phyloP scores from a whole-genome alignment of 2,329 filamentous ascomycete species.

The Cadophora gregata region DNA sequence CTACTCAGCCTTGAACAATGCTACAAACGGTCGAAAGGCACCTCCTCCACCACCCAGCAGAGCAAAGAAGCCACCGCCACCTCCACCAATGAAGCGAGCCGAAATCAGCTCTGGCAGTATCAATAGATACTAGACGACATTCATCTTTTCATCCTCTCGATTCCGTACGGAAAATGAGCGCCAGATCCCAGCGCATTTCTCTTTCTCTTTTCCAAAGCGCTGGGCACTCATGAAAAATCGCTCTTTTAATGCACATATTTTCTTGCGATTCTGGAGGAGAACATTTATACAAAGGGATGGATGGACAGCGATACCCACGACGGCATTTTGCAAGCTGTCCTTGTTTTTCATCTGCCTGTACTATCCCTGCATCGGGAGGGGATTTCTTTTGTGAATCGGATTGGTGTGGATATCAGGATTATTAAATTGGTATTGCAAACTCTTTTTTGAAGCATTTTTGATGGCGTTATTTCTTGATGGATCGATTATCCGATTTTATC shows the following conservation, averaged over 20 bases:
- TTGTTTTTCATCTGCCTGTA: background rate
- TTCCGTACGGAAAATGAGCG: background rate
- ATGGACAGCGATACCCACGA: slow-evolving; percentile 22
- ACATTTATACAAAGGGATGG: background rate
- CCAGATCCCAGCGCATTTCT: background rate
- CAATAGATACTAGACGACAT: slow-evolving; percentile 30
- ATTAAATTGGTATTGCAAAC: slow-evolving; percentile 10
- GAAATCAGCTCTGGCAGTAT: slow-evolving; percentile 39
- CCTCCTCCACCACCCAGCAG: slow-evolving; percentile 67
- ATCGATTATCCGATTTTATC: background rate
- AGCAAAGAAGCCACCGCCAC: slow-evolving; percentile 70
- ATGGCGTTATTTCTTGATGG: background rate
- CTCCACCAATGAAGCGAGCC: slow-evolving; percentile 66
- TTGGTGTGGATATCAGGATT: background rate
- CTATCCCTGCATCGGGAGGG: no score
- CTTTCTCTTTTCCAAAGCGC: slow-evolving; percentile 8
- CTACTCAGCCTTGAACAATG: slow-evolving; percentile 49
- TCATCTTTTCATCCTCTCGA: background rate
- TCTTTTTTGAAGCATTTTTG: slow-evolving; percentile 12
- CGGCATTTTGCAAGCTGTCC: slow-evolving; percentile 9
- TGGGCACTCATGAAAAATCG: background rate
- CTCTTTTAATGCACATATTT: slow-evolving; percentile 23
- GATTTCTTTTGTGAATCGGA: background rate
- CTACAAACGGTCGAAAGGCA: slow-evolving; percentile 52
- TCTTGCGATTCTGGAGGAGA: background rate